These are phyloP conservation scores for Quillaja saponaria DNA, from an alignment of 306 rosid species.

Conservation along the genomic window DNA sequence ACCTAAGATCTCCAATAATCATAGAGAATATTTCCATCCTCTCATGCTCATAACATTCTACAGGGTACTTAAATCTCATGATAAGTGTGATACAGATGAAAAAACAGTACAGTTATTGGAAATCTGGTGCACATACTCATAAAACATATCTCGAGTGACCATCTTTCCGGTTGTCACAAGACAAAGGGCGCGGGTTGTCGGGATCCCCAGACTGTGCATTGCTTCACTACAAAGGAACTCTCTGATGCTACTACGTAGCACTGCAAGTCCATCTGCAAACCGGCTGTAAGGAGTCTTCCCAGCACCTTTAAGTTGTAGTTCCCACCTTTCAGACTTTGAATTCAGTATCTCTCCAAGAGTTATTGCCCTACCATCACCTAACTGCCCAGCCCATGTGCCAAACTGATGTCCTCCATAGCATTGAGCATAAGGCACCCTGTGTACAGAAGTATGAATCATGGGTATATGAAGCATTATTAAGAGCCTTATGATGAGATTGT, in stretches of 20 bases:
- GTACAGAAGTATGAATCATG: slow-evolving; percentile 20
- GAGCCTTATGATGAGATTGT: not conserved
- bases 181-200: slow-evolving; percentile 93
- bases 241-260: slow-evolving; percentile 93
- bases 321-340: slow-evolving; percentile 88
- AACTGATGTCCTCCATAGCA: slow-evolving; percentile 99
- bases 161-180: slow-evolving; percentile 82
- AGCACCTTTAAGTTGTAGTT: slow-evolving; percentile 94
- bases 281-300: slow-evolving; percentile 98
- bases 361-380: slow-evolving; percentile 99
- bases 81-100: slow-evolving; percentile 2
- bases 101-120: slow-evolving; percentile 8
- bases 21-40: too few species aligned
- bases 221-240: slow-evolving; percentile 99
- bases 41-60: slow-evolving; percentile 1
- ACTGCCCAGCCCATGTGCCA: slow-evolving; percentile 99
- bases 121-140: slow-evolving; percentile 64
- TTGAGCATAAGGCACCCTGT: slow-evolving; percentile 89
- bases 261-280: slow-evolving; percentile 96
- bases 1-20: slow-evolving; percentile 12
- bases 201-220: slow-evolving; percentile 91
- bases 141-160: slow-evolving; percentile 92
- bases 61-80: not conserved
- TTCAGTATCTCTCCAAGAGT: slow-evolving; percentile 88
- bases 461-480: slow-evolving; percentile 22